Evolutionary conservation across 805 yeast genomes (phyloP).

Genomic region (Brettanomyces bruxellensis): DNA sequence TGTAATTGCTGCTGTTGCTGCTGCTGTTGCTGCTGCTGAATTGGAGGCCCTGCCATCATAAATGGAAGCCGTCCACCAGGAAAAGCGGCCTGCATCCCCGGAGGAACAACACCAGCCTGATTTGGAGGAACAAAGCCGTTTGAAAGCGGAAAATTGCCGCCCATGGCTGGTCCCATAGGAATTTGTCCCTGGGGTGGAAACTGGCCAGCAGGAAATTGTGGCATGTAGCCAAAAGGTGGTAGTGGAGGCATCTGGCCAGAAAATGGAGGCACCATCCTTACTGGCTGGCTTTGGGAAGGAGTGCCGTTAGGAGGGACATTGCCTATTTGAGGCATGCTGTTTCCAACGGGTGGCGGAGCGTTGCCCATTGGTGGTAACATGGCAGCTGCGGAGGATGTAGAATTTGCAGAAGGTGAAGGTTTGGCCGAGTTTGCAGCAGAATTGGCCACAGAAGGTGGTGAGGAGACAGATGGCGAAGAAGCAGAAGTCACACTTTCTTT

Average conservation of each 20-base stretch:
- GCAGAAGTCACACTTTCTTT: neutral
- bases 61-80: constrained; percentile 2
- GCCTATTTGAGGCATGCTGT: too few relatives aligned
- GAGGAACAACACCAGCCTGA: neutral
- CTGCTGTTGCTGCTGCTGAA: constrained; percentile 4
- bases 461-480: constrained; percentile 5
- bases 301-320: too few relatives aligned
- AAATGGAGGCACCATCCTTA: too few relatives aligned
- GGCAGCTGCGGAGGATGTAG: too few relatives aligned
- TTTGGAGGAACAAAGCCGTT: constrained; percentile 1
- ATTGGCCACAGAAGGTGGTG: constrained; percentile 10
- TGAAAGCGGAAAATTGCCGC: constrained; percentile 1
- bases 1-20: constrained; percentile 4
- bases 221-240: too few relatives aligned
- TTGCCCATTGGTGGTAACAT: too few relatives aligned
- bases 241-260: neutral
- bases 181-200: constrained; percentile 1
- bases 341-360: too few relatives aligned
- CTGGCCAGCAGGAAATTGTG: too few relatives aligned
- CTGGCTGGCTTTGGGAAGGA: too few relatives aligned
- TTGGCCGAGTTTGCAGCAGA: constrained; percentile 3
- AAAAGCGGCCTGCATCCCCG: neutral
- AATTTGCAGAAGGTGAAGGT: neutral
- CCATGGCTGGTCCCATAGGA: neutral
- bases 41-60: constrained; percentile 1